phyloP scores from a whole-genome alignment of 208 protist species.

The Crithidia fasciculata region DNA sequence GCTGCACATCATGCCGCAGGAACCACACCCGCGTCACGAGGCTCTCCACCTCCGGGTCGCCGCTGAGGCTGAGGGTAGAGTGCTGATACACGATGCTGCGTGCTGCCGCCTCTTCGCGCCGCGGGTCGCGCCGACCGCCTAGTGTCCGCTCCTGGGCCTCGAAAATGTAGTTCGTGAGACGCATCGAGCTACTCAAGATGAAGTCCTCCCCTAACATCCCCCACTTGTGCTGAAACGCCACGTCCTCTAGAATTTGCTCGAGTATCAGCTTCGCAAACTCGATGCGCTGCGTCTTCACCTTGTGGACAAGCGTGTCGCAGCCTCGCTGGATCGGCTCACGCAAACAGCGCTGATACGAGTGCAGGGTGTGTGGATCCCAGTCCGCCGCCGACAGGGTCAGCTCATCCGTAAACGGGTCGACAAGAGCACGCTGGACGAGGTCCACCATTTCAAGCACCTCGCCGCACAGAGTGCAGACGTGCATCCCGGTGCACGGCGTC shows the following conservation, averaged over 20 bases:
- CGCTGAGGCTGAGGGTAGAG: conserved; percentile 26
- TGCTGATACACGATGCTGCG: conserved; percentile 14
- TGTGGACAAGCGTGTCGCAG: conserved; percentile 39
- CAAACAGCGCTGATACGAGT: conserved; percentile 23
- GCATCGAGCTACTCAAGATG: conserved; percentile 9
- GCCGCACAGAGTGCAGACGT: conserved; percentile 38
- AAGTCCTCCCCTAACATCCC: conserved; percentile 30
- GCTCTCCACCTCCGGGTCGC: conserved; percentile 21
- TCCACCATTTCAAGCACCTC: conserved; percentile 42
- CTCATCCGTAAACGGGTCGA: conserved; percentile 24
- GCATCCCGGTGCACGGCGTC: conserved; percentile 15
- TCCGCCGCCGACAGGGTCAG: conserved; percentile 21
- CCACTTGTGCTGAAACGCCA: conserved; percentile 21
- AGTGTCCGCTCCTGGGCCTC: conserved; percentile 28
- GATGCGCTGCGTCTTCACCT: conserved; percentile 22
- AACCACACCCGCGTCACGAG: conserved; percentile 39
- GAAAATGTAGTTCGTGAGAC: conserved; percentile 32
- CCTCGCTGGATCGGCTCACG: conserved; percentile 27
- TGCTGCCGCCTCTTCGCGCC: conserved; percentile 16
- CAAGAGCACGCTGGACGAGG: conserved; percentile 9
- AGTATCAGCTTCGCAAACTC: conserved; percentile 31
- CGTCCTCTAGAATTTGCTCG: conserved; percentile 22
- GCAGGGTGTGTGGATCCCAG: conserved; percentile 11
- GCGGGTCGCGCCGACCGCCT: conserved; percentile 1
- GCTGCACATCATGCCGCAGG: conserved; percentile 30